Conservation (phyloP, 2,329 filamentous ascomycete genomes). For the Colletotrichum melonis region DNA sequence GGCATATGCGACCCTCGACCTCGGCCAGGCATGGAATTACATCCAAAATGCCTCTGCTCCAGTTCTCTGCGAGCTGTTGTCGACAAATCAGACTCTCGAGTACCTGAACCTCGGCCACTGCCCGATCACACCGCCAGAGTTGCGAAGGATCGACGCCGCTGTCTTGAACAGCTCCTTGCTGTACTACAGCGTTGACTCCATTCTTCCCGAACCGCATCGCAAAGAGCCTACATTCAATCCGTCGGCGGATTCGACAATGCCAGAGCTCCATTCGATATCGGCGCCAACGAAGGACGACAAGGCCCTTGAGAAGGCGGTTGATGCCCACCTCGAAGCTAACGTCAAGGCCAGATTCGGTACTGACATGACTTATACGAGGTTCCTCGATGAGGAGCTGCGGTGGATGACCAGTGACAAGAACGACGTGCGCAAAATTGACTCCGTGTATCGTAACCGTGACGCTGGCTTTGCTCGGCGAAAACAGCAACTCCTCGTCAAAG, state of each 20-base stretch:
- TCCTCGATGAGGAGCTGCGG: constrained; percentile 50
- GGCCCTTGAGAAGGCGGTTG: constrained; percentile 42
- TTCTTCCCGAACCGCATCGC: constrained; percentile 45
- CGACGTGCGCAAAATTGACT: constrained; percentile 56
- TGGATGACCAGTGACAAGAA: constrained; percentile 52
- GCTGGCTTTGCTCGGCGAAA: constrained; percentile 49
- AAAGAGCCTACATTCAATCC: constrained; percentile 44
- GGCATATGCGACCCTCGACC: constrained; percentile 58
- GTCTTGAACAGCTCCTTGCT: constrained; percentile 48
- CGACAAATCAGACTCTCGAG: constrained; percentile 44
- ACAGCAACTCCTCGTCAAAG: constrained; percentile 49
- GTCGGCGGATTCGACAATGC: constrained; percentile 31
- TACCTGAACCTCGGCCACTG: constrained; percentile 57
- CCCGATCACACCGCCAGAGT: constrained; percentile 43
- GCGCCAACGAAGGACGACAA: constrained; percentile 19
- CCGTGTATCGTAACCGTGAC: constrained; percentile 56
- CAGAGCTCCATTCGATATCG: constrained; percentile 8
- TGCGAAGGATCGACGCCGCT: constrained; percentile 43
- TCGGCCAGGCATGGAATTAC: constrained; percentile 59
- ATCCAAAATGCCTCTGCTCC: constrained; percentile 51
- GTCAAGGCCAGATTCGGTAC: constrained; percentile 46
- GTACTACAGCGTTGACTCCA: constrained; percentile 50
- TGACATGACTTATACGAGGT: constrained; percentile 43
- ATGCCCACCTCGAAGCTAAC: constrained; percentile 45
- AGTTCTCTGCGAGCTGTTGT: constrained; percentile 48